Evolutionary conservation across 2,329 filamentous ascomycete genomes (phyloP).

Genomic region (Fusarium sp.): DNA sequence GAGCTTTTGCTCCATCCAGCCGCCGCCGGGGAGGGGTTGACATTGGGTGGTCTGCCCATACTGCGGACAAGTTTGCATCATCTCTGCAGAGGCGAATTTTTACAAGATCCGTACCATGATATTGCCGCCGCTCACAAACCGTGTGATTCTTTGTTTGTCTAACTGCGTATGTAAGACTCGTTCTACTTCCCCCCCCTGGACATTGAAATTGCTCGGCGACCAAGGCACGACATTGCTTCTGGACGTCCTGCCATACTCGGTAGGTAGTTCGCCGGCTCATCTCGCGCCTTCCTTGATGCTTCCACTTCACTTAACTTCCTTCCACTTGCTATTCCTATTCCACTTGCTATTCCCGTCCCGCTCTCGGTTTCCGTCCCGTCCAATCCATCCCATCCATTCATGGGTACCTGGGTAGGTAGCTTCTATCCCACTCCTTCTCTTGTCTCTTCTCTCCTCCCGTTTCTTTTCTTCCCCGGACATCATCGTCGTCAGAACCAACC

Average conservation of each 20-base stretch:
- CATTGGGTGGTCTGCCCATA: background rate
- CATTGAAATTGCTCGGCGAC: background rate
- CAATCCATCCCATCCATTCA: background rate
- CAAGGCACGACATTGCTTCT: background rate
- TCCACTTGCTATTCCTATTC: background rate
- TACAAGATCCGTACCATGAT: background rate
- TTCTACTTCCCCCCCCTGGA: background rate
- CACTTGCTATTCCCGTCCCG: background rate
- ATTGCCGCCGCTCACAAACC: background rate
- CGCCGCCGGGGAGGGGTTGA: background rate
- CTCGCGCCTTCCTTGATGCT: background rate
- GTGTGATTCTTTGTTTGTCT: background rate
- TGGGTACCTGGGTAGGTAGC: background rate
- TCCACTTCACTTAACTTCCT: background rate
- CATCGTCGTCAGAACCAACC: background rate
- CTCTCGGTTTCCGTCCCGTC: background rate
- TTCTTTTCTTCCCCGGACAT: background rate
- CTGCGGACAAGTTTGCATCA: background rate
- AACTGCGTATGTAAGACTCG: background rate
- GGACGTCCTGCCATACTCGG: background rate
- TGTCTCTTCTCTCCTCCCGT: constrained; percentile 2
- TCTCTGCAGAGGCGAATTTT: background rate
- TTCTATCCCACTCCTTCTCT: background rate
- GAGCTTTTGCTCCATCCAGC: background rate
- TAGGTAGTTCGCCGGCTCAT: background rate